Evolutionary conservation across 805 yeast genomes (phyloP), one percentile per base, ranked within the genome.

Genomic region (Tetrapisispora fleetii): DNA sequence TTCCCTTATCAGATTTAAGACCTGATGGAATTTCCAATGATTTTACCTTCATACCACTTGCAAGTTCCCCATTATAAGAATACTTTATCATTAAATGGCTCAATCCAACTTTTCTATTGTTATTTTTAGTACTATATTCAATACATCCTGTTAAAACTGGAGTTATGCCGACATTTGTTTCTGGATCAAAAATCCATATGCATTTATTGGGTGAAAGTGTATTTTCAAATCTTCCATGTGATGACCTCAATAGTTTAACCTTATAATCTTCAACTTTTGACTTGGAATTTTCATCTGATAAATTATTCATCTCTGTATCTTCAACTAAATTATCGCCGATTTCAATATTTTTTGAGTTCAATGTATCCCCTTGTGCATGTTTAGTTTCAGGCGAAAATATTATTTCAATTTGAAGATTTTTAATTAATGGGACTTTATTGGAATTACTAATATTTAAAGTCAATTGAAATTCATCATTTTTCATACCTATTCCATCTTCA

Each of bases 181-280:
- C 69, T 59, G 74, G 70, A 46, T 80, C 82, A 54, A 88, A 74
- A 7, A 76, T 70, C 96, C 95, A 87, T 2, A 17, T 21, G n/a
- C 46, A 44, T 5, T 59, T 62, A 0, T 80, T 79, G 5, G 70
- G 24, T 14, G 33, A 64, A 2, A 77, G 75, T 42, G 74, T 73
- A 42, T 73, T 73, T 45, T 75, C 76, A 54, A 85, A 77, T 58
- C 88, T 90, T 7, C 97, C 97, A 48, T 82, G 82, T 0, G 95
- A 82, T 36, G 79, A 68, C 52, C 95, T 68, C 45, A 78, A 63
- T 1, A 81, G 72, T 54, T 80, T 80, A 36, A 88, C 69, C 37
- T 64, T 66, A 24, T 65, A 59, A 7, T 66, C 55, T 5, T 54
- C 53, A 2, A 50, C 54, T 3, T 58, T 56, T 30, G n/a, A 27